phyloP scores from a whole-genome alignment of 768 basidiomycete species.

The Auricularia sp. region DNA sequence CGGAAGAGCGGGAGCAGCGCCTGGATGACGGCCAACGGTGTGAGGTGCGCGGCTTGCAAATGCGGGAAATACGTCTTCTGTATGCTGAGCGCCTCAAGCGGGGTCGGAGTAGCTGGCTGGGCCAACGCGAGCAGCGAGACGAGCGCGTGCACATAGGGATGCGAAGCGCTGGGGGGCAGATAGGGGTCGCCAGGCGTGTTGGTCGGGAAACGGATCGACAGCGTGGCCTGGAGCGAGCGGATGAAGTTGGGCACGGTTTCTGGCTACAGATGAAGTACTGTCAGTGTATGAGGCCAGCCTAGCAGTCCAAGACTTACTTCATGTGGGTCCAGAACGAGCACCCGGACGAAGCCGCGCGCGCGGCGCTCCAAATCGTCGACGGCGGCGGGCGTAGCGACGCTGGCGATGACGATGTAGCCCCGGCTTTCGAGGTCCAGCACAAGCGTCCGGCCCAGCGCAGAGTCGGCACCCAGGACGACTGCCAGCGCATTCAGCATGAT shows the following conservation, averaged over 20 bases:
- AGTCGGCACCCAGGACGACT: conserved; percentile 81
- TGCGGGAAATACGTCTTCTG: conserved; percentile 62
- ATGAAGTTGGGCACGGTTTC: conserved; percentile 65
- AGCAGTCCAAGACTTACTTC: conserved; percentile 38
- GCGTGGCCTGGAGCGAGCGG: conserved; percentile 66
- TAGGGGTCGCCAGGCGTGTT: conserved; percentile 73
- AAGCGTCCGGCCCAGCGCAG: conserved; percentile 57
- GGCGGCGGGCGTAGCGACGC: conserved; percentile 60
- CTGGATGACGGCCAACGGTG: conserved; percentile 68
- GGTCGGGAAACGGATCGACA: conserved; percentile 76
- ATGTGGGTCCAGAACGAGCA: conserved; percentile 64
- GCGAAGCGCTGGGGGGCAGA: conserved; percentile 41
- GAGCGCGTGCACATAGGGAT: conserved; percentile 65
- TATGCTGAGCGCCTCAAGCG: conserved; percentile 49
- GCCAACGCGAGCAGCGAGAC: conserved; percentile 64
- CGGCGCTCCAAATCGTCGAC: conserved; percentile 51
- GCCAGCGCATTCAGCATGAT: neutral
- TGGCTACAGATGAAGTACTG: conserved; percentile 33
- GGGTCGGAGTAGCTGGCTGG: conserved; percentile 34
- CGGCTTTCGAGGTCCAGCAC: conserved; percentile 64
- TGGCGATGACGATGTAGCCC: conserved; percentile 76
- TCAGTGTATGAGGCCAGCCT: neutral
- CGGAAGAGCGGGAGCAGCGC: conserved; percentile 68
- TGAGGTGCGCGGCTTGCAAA: conserved; percentile 63
- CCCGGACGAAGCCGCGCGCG: conserved; percentile 68